Conservation (phyloP, 805 yeast genomes). For the Candida sakaeoensis region DNA sequence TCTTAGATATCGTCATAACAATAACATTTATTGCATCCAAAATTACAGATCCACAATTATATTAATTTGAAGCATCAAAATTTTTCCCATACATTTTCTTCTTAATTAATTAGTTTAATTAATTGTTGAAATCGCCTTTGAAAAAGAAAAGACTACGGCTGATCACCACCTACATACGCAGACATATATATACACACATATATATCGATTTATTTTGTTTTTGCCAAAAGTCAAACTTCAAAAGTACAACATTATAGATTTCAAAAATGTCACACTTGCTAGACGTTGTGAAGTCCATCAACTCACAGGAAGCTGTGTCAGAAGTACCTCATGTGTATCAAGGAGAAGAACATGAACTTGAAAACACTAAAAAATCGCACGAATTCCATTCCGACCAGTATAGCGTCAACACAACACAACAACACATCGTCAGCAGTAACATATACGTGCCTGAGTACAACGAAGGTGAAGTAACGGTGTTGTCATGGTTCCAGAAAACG, state of each 20-base stretch:
- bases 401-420: not conserved
- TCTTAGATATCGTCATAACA: too few relatives aligned
- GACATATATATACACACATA: not conserved
- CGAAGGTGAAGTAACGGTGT: slow-evolving; percentile 31
- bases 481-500: slow-evolving; percentile 26
- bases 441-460: slow-evolving; percentile 33
- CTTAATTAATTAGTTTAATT: not conserved
- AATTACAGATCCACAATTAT: slow-evolving; percentile 3
- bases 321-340: slow-evolving; percentile 21
- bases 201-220: too few relatives aligned
- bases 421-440: not conserved
- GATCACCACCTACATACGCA: not conserved
- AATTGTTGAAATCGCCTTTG: not conserved
- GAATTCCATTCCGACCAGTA: slow-evolving; percentile 14
- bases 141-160: not conserved
- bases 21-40: too few relatives aligned
- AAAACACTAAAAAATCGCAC: slow-evolving; percentile 13
- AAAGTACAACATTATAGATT: too few relatives aligned
- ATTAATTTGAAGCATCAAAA: not conserved
- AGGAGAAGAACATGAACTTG: slow-evolving; percentile 1
- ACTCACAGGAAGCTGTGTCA: slow-evolving; percentile 15
- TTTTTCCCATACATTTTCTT: not conserved
- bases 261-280: slow-evolving; percentile 11
- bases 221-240: too few relatives aligned
- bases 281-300: slow-evolving; percentile 8